Evolutionary conservation across 2,329 filamentous ascomycete species (phyloP).

Genomic region (Beauveria australis): DNA sequence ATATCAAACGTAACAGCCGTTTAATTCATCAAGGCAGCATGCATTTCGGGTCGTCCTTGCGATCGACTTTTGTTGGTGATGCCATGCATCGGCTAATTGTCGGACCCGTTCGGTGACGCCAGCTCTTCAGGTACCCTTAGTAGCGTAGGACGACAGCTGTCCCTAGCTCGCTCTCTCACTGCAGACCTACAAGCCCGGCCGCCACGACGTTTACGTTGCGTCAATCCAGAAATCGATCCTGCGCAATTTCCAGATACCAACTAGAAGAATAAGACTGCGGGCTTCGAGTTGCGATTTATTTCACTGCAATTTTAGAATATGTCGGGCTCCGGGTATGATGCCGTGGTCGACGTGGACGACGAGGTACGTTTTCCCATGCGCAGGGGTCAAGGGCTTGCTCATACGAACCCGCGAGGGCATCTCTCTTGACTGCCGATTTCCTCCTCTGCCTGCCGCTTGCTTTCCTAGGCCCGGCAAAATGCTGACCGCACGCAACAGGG

Average conservation of each 20-base stretch:
- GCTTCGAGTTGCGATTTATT: background rate
- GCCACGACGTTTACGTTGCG: background rate
- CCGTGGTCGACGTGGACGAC: constrained; percentile 93
- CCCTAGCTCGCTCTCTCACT: constrained; percentile 3
- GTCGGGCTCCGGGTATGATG: constrained; percentile 88
- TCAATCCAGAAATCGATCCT: background rate
- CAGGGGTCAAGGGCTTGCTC: background rate
- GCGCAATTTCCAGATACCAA: background rate
- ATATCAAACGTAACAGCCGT: no score
- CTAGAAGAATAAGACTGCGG: background rate
- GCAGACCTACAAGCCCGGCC: background rate
- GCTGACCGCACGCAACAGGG: constrained; percentile 49
- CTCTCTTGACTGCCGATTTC: background rate
- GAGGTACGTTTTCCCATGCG: constrained; percentile 51
- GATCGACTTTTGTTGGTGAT: background rate
- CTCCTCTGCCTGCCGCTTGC: background rate
- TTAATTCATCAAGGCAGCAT: background rate
- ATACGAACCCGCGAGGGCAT: background rate
- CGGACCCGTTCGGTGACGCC: background rate
- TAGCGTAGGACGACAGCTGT: constrained; percentile 1
- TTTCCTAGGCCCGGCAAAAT: background rate
- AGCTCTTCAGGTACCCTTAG: background rate
- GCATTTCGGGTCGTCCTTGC: background rate
- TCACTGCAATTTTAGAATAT: constrained; percentile 35
- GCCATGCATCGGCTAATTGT: background rate